A percentile compares a stretch with the other conserved stretches of the same genome.
Conservation (phyloP, 805 yeast species). For the Komagataella phaffii region DNA sequence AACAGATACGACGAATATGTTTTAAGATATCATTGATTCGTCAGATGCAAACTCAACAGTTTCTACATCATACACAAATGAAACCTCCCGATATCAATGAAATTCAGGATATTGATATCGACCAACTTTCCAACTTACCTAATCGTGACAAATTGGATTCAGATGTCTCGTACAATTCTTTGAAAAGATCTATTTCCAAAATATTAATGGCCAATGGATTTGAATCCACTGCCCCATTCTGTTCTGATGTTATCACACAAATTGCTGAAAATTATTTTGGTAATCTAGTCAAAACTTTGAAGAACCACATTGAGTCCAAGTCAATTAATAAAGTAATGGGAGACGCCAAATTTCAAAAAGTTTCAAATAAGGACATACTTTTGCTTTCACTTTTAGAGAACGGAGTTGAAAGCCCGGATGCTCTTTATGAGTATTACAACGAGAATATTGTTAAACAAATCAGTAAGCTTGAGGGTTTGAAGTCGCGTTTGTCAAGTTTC, state of each 20-base stretch:
- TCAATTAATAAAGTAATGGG: slow-evolving; percentile 26
- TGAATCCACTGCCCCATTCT: slow-evolving; percentile 68
- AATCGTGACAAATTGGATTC: slow-evolving; percentile 51
- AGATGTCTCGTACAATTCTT: slow-evolving; percentile 49
- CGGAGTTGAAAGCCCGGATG: slow-evolving; percentile 74
- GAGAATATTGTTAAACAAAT: slow-evolving; percentile 63
- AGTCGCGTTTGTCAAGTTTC: slow-evolving; percentile 51
- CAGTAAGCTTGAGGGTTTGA: slow-evolving; percentile 54
- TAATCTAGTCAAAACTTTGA: slow-evolving; percentile 60
- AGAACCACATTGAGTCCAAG: slow-evolving; percentile 54
- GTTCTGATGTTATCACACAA: slow-evolving; percentile 69
- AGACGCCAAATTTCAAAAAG: slow-evolving; percentile 9
- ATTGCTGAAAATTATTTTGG: slow-evolving; percentile 70
- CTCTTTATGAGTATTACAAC: slow-evolving; percentile 56
- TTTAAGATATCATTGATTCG: slow-evolving; percentile 79
- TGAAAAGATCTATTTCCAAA: slow-evolving; percentile 61
- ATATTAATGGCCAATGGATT: slow-evolving; percentile 87
- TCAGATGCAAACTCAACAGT: slow-evolving; percentile 79
- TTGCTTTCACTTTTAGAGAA: slow-evolving; percentile 63
- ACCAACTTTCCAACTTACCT: slow-evolving; percentile 60
- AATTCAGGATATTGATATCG: slow-evolving; percentile 57
- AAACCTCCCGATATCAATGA: slow-evolving; percentile 53
- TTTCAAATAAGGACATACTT: slow-evolving; percentile 29
- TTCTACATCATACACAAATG: slow-evolving; percentile 61
- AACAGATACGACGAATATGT: slow-evolving; percentile 77